Base-by-base conservation (phyloP, 2,329 filamentous ascomycete species). In the Phyllosticta capitalensis region DNA sequence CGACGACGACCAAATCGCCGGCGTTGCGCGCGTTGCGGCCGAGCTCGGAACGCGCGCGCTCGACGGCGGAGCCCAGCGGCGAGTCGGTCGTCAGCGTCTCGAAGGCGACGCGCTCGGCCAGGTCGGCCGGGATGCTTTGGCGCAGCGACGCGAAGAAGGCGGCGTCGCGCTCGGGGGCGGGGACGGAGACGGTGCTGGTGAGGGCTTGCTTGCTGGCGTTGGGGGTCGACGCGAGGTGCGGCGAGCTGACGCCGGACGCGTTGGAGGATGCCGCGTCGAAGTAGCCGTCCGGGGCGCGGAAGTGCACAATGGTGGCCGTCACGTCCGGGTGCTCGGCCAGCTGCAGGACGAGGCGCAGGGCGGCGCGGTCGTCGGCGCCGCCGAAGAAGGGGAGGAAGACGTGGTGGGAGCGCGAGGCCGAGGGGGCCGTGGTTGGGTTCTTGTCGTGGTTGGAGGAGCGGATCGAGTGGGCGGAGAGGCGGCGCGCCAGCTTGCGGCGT, bases 381-480 rank as follows among this genome's bases (percentile, higher is more conserved):
- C 92, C 92, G 61, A 96, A 86, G 74, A 90, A 97, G 0, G 92
- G 88, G 58, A 95, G 79, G 70, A 95, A 92, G 64, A 97, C 81
- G 69, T 92, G 90, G 69, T 95, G 90, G 38, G 83, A 85, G 62
- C 85, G 86, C 66, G 89, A 83, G 5, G 79, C 77, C 5, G 85
- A 79, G 0, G 87, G 83, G 0, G 68, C 68, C 55, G 81, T 76
- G 20, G 81, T 74, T 0, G 80, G 75, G 7, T 58, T 49, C 10
- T 82, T 74, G 57, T 87, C 83, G n/a, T 78, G 75, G 30, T 79
- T 74, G 5, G 38, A 84, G 5, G 38, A 84, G 62, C 81, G 78
- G 54, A 88, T 68, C 53, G 68, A 70, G 53, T 69, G 52, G 30
- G 55, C 54, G 5, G 48, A 52, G 38, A 61, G 14, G 3, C 55